A percentile compares a stretch with the other conserved stretches of the same genome.
These are phyloP conservation scores for Tricharina praecox DNA, from an alignment of 495 filamentous ascomycete species.

Conservation along the genomic window DNA sequence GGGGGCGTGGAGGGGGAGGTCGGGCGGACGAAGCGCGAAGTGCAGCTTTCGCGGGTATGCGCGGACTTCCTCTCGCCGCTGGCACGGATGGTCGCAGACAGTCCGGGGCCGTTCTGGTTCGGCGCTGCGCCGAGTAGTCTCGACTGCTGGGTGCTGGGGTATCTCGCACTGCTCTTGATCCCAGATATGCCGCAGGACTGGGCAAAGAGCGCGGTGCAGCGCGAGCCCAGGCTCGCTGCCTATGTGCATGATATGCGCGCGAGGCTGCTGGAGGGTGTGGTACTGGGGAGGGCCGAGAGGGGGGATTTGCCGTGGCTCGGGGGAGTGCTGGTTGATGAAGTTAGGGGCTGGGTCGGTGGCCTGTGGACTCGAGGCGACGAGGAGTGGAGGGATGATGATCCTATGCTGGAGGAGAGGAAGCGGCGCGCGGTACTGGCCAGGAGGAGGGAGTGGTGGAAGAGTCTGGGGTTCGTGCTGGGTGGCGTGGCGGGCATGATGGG, in stretches of 20 bases:
- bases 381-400: conserved; percentile 11
- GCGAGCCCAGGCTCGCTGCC: conserved; percentile 1
- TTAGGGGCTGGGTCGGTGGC: conserved; percentile 5
- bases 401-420: conserved; percentile 4
- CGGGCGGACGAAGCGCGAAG: neutral
- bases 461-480: conserved; percentile 9
- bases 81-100: conserved; percentile 39
- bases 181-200: conserved; percentile 47
- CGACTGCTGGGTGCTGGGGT: conserved; percentile 66
- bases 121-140: conserved; percentile 38
- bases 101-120: conserved; percentile 36
- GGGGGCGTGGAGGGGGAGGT: neutral
- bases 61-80: conserved; percentile 53
- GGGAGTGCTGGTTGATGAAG: conserved; percentile 11
- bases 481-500: conserved; percentile 15
- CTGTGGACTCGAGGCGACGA: conserved; percentile 2
- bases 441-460: conserved; percentile 11
- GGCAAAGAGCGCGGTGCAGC: conserved; percentile 5
- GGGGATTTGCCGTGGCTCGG: conserved; percentile 18
- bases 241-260: conserved; percentile 9
- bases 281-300: conserved; percentile 7
- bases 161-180: conserved; percentile 54
- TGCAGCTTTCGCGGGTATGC: conserved; percentile 30
- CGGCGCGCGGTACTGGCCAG: conserved; percentile 2
- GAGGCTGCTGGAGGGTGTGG: neutral